phyloP scores from a whole-genome alignment of 768 basidiomycete species.

The Mycena polygramma region DNA sequence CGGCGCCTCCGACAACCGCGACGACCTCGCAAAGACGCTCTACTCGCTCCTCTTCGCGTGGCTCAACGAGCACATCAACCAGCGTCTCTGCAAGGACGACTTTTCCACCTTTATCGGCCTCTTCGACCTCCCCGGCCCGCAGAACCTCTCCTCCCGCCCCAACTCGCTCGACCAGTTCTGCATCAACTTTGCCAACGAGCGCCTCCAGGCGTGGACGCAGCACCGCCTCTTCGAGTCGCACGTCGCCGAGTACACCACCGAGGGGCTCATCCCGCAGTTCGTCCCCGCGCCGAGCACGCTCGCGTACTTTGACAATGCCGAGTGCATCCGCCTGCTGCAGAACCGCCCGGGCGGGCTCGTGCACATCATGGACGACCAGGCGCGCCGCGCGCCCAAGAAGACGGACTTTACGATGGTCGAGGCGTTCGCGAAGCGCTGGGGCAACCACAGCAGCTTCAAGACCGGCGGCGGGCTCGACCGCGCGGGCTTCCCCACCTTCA shows the following conservation, averaged over 20 bases:
- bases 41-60: slow-evolving; percentile 96
- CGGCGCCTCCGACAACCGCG: slow-evolving; percentile 91
- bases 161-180: slow-evolving; percentile 98
- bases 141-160: slow-evolving; percentile 87
- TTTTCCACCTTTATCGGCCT: slow-evolving; percentile 93
- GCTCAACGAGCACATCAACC: slow-evolving; percentile 97
- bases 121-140: slow-evolving; percentile 93
- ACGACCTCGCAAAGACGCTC: slow-evolving; percentile 93
- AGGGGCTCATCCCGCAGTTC: slow-evolving; percentile 76
- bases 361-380: slow-evolving; percentile 98
- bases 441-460: slow-evolving; percentile 94
- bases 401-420: slow-evolving; percentile 95
- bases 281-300: slow-evolving; percentile 70
- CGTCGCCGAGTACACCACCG: slow-evolving; percentile 84
- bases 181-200: slow-evolving; percentile 96
- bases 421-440: slow-evolving; percentile 94
- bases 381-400: slow-evolving; percentile 87
- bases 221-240: slow-evolving; percentile 85
- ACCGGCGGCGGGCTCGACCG: slow-evolving; percentile 75
- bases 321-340: slow-evolving; percentile 89
- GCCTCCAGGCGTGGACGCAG: slow-evolving; percentile 87
- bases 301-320: slow-evolving; percentile 89
- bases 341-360: slow-evolving; percentile 91
- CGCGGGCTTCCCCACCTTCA: slow-evolving; percentile 88
- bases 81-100: slow-evolving; percentile 93